Base-by-base conservation (phyloP, 257 asterid genomes). In the Thymus mandschuricus region DNA sequence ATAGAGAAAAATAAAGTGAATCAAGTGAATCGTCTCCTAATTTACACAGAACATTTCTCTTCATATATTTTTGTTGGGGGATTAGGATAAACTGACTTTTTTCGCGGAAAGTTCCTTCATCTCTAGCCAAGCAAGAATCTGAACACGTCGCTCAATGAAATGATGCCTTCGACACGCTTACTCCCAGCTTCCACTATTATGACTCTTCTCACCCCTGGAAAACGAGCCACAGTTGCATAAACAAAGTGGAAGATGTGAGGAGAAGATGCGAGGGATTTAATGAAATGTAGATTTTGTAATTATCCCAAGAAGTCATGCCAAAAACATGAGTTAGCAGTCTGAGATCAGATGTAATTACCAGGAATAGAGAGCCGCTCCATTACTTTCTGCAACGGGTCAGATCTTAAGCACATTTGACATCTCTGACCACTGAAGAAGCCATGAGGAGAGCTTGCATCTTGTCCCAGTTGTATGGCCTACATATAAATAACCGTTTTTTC, bases 381-480 rank as follows among this genome's bases (percentile, higher is more conserved):
- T 74, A 88, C 86, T 81, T 88, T 85, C 55, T 84, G 92, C 80
- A 88, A 76, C 61, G 92, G 85, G 74, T 88, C 92, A 9, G 92
- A 83, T 44, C 88, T 81, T 78, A 88, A 84, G 75, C 96, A 88
- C 96, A 88, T 88, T 55, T 86, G 92, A 71, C 96, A 88, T 76
- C 96, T 82, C 86, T 86, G 90, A 45, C 86, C 87, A 78, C 68
- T 83, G 79, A 77, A 78, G 68, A 79, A 68, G 62, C 83, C 88
- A 77, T 43, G 72, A 45, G 92, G 78, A 60, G 91, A 81, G 75
- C 56, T 75, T 54, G 87, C 85, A 76, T 88, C 92, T 76, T 88
- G 90, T 45, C 96, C 85, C 77, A 83, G 81, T 78, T 88, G 96
- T 62, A 88, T 75, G 31, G 96, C 96, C 96, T 86, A 60, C 13